These are phyloP conservation scores for Populus hybrid DNA, from an alignment of 441 rosid species.

Conservation along the genomic window DNA sequence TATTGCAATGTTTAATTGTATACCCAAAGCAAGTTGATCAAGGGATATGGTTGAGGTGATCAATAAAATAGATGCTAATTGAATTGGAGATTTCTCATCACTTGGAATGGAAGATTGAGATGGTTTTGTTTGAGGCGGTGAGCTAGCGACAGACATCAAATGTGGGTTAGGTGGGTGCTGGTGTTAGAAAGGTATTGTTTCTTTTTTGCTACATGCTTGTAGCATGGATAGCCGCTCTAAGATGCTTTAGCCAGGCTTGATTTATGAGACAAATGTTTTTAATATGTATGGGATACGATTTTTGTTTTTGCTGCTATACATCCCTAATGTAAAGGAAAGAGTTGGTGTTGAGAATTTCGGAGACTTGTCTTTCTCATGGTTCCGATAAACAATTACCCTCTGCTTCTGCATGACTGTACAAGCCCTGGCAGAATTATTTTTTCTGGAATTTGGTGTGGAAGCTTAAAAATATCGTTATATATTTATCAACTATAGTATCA, in stretches of 20 bases:
- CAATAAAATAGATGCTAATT: slow-evolving; percentile 1
- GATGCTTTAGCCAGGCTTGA: not conserved
- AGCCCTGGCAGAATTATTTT: not conserved
- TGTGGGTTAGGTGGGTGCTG: not conserved
- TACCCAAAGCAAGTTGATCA: slow-evolving; percentile 10
- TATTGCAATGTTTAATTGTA: slow-evolving; percentile 9
- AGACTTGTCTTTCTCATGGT: not conserved
- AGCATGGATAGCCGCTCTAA: slow-evolving; percentile 5
- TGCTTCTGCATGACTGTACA: not conserved
- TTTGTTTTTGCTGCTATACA: slow-evolving; percentile 6
- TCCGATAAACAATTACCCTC: not conserved
- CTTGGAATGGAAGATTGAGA: slow-evolving; percentile 14
- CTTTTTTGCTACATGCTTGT: slow-evolving; percentile 2
- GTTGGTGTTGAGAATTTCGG: not conserved
- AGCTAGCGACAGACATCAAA: not conserved
- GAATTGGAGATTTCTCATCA: slow-evolving; percentile 8
- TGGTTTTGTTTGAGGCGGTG: not conserved
- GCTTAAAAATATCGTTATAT: not conserved
- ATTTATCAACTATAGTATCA: not conserved
- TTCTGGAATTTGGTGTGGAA: not conserved
- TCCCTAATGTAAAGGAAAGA: slow-evolving; percentile 8
- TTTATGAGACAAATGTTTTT: not conserved
- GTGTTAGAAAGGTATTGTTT: slow-evolving; percentile 3
- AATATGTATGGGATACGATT: slow-evolving; percentile 5
- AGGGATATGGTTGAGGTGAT: slow-evolving; percentile 17